Base-by-base conservation (phyloP, 2,329 filamentous ascomycete species). In the Calonectria pteridis region DNA sequence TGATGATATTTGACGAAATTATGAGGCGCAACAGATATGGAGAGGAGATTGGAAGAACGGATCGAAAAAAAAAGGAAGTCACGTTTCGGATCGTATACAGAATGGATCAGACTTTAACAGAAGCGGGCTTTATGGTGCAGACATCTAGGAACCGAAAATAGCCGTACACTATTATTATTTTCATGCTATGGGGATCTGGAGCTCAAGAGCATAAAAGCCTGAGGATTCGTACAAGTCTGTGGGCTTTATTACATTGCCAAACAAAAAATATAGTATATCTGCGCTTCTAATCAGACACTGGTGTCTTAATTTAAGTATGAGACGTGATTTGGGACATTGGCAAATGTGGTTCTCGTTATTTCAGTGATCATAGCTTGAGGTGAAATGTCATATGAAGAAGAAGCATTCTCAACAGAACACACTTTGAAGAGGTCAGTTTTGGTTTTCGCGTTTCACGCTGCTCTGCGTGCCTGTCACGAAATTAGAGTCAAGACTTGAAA, bases 1-100 rank as follows among this genome's bases (percentile, higher is more conserved):
- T 59, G 73, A 70, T 69, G 78, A 78, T 50, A 72, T 59, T 68
- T 77, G 26, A 80, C 59, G 78, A 80, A 75, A 37, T 75, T 72
- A 80, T 46, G 78, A 80, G 62, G 73, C 40, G 74, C 50, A 71
- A 58, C 46, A 67, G 33, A 53, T 28, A 66, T 13, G 59, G 40
- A 53, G 20, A 35, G n/a, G 65, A 72, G 40, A 71, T 46, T 16
- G 37, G 50, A 37, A 49, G 23, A 66, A 53, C 35, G 63, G 40
- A 50, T 20, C 55, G 33, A 35, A 31, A 33, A 51, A 51, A 35
- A 50, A 33, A 77, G 71, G 68, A 49, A 68, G 50, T 31, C 55
- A 71, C 64, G 53, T 64, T 20, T 26, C 59, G 74, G 73, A 69
- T 69, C 69, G 35, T 69, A 72, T 59, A 72, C 68, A 69, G 51